Conservation (phyloP, 2,329 filamentous ascomycete genomes). For the Aureobasidium vineae region DNA sequence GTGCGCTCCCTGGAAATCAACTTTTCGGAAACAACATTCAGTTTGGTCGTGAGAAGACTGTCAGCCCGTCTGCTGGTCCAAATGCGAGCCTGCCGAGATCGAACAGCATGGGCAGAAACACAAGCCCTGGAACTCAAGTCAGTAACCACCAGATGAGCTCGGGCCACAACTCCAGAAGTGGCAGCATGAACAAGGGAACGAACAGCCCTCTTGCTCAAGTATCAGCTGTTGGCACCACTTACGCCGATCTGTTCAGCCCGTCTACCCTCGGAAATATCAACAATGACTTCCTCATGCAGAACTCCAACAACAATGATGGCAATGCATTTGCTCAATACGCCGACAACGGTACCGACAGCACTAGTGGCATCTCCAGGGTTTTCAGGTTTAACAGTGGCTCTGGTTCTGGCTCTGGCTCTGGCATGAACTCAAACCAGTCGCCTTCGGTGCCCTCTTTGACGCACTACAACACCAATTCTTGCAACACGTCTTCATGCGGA, state of each 20-base stretch:
- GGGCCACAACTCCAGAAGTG: conserved; percentile 17
- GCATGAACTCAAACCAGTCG: conserved; percentile 50
- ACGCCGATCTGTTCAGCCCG: conserved; percentile 62
- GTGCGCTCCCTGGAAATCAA: conserved; percentile 61
- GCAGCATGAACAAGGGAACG: conserved; percentile 27
- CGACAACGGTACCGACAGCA: conserved; percentile 45
- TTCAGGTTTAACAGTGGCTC: conserved; percentile 53
- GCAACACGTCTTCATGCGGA: conserved; percentile 63
- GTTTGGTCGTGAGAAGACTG: conserved; percentile 21
- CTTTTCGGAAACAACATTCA: conserved; percentile 43
- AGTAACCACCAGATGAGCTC: conserved; percentile 12
- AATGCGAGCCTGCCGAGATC: background rate
- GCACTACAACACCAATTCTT: conserved; percentile 55
- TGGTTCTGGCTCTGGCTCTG: conserved; percentile 44
- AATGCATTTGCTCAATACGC: conserved; percentile 30
- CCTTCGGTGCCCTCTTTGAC: conserved; percentile 54
- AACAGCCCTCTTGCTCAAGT: conserved; percentile 39
- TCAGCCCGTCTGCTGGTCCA: conserved; percentile 2
- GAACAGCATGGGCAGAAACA: conserved; percentile 20
- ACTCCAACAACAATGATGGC: conserved; percentile 24
- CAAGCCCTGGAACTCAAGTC: conserved; percentile 13
- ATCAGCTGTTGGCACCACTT: conserved; percentile 38
- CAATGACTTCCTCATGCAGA: conserved; percentile 28
- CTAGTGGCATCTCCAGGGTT: conserved; percentile 45
- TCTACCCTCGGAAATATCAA: conserved; percentile 48